Percentiles rank a stretch among this genome's conserved stretches.
Conservation (phyloP, 2,329 filamentous ascomycete species). For the Eurotiales sp. region DNA sequence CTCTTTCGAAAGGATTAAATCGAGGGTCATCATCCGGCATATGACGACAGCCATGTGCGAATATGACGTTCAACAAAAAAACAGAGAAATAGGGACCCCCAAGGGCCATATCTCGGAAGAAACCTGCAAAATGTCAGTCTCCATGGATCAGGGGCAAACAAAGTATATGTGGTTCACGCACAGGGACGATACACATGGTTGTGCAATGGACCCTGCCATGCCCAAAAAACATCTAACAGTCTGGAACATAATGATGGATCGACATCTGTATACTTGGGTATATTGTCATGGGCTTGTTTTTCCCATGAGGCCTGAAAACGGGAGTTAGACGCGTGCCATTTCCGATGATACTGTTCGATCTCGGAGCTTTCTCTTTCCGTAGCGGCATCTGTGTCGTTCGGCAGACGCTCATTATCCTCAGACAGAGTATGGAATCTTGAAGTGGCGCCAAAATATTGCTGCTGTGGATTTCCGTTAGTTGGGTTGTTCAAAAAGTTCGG, state of each 20-base stretch:
- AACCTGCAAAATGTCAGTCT: slow-evolving; percentile 10
- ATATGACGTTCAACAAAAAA: slow-evolving; percentile 21
- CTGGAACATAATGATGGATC: slow-evolving; percentile 9
- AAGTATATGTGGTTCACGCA: background rate
- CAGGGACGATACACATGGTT: slow-evolving; percentile 22
- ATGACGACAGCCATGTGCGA: slow-evolving; percentile 20
- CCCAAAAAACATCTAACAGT: slow-evolving; percentile 19
- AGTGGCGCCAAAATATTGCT: slow-evolving; percentile 17
- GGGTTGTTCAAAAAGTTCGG: background rate
- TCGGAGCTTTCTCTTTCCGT: slow-evolving; percentile 10
- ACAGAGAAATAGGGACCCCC: slow-evolving; percentile 20
- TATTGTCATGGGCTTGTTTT: slow-evolving; percentile 12
- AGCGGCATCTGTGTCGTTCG: background rate
- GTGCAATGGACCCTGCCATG: slow-evolving; percentile 21
- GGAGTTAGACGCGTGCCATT: slow-evolving; percentile 16
- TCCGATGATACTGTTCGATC: slow-evolving; percentile 16
- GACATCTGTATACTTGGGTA: slow-evolving; percentile 13
- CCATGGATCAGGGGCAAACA: background rate
- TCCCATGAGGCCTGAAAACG: slow-evolving; percentile 15
- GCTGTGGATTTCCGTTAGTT: background rate
- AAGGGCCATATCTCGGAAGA: slow-evolving; percentile 21
- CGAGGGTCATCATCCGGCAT: slow-evolving; percentile 16
- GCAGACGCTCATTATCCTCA: background rate
- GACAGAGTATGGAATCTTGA: slow-evolving; percentile 17
- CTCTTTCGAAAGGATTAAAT: slow-evolving; percentile 14